Evolutionary conservation across 2,329 filamentous ascomycete genomes (phyloP).

Genomic region (Ceratocystis destructans): DNA sequence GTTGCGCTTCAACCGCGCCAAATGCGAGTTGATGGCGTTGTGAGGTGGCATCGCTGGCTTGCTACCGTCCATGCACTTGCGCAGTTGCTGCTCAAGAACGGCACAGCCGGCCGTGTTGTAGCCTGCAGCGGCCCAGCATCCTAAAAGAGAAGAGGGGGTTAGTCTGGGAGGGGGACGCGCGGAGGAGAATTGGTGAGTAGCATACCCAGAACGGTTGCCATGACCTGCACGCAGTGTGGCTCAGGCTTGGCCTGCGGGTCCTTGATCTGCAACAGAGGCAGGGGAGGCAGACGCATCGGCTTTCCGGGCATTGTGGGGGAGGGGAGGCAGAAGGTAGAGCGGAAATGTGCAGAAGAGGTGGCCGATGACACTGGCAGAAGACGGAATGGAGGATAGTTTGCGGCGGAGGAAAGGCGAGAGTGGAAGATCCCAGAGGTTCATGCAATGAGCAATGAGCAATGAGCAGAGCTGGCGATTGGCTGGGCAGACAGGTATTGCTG

Average conservation of each 20-base stretch:
- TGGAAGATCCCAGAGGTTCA: no score
- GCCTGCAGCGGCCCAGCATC: constrained; percentile 72
- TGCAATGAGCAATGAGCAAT: no score
- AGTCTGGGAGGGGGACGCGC: neutral
- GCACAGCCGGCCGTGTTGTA: constrained; percentile 48
- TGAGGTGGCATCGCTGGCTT: constrained; percentile 30
- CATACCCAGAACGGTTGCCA: constrained; percentile 44
- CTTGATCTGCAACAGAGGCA: constrained; percentile 41
- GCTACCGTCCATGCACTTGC: constrained; percentile 67
- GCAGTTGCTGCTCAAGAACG: constrained; percentile 45
- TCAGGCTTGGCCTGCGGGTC: constrained; percentile 36
- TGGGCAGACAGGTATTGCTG: neutral
- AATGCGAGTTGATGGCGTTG: constrained; percentile 86
- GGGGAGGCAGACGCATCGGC: constrained; percentile 44
- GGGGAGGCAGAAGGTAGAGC: neutral
- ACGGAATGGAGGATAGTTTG: neutral
- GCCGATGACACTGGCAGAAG: neutral
- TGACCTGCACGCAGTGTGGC: constrained; percentile 42
- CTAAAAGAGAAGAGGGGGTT: constrained; percentile 29
- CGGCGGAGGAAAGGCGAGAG: no score
- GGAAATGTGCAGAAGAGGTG: neutral
- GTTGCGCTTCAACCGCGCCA: constrained; percentile 61
- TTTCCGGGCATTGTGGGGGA: constrained; percentile 33
- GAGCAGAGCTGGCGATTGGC: neutral
- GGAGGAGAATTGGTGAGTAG: neutral